Percentiles rank a stretch among this genome's conserved stretches.
phyloP scores from a whole-genome alignment of 345 rosid species.

The Aurinia saxatilis region DNA sequence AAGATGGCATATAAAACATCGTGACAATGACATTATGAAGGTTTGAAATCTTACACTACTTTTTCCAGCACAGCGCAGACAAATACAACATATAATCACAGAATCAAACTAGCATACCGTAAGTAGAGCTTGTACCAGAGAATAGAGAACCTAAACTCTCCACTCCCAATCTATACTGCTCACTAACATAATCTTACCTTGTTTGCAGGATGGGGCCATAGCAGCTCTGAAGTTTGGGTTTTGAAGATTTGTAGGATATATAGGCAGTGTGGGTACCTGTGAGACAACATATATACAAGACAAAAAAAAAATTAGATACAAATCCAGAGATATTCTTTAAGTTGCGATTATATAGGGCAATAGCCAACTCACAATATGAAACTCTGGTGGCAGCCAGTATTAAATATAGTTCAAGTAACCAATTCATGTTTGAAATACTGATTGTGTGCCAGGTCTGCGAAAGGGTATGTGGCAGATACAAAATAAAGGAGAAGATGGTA shows the following conservation, averaged over 20 bases:
- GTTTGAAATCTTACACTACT: neutral
- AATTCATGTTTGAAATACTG: slow-evolving; percentile 96
- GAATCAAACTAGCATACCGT: slow-evolving; percentile 5
- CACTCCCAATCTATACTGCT: neutral
- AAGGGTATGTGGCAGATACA: slow-evolving; percentile 10
- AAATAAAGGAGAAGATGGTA: no score
- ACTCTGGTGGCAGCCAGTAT: slow-evolving; percentile 95
- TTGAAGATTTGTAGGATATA: slow-evolving; percentile 93
- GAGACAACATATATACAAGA: slow-evolving; percentile 22
- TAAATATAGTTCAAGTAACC: slow-evolving; percentile 95
- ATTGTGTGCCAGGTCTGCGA: slow-evolving; percentile 94
- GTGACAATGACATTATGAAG: neutral
- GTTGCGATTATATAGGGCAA: no score
- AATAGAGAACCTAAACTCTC: neutral
- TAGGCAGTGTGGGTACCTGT: slow-evolving; percentile 97
- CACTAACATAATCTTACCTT: slow-evolving; percentile 45
- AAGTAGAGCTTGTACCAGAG: neutral
- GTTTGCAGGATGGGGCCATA: slow-evolving; percentile 95
- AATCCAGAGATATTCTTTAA: no score
- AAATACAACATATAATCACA: neutral
- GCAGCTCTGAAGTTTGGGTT: slow-evolving; percentile 86
- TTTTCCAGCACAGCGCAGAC: neutral
- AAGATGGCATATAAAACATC: neutral
- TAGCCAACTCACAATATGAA: slow-evolving; percentile 67
- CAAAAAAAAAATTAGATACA: neutral